phyloP scores from a whole-genome alignment of 306 rosid genomes.

The Ochetophila trinervis region DNA sequence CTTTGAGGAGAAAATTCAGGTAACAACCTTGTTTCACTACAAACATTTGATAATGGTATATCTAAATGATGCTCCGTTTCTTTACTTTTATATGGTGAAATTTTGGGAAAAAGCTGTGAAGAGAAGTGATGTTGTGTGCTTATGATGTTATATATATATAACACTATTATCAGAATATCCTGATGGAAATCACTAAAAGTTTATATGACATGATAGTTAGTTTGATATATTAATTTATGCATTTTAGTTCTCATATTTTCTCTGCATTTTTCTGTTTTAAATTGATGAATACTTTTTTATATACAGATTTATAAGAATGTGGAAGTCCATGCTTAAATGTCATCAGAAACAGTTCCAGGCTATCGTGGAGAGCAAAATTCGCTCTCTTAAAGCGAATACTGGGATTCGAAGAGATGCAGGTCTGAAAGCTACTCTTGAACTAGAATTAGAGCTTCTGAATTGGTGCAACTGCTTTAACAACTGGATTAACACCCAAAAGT shows the following conservation, averaged over 20 bases:
- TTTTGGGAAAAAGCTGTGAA: background rate
- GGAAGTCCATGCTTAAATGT: constrained; percentile 87
- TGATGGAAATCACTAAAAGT: too few species aligned
- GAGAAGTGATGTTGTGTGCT: background rate
- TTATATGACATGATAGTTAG: constrained; percentile 2
- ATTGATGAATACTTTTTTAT: constrained; percentile 28
- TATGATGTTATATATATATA: too few species aligned
- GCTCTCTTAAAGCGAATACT: constrained; percentile 58
- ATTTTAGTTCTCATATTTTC: background rate
- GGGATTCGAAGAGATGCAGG: constrained; percentile 64
- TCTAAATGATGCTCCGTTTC: too few species aligned
- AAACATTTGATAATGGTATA: too few species aligned
- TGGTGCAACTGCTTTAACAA: constrained; percentile 84
- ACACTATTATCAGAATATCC: too few species aligned
- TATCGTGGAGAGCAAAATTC: constrained; percentile 82
- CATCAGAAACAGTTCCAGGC: constrained; percentile 94
- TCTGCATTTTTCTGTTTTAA: background rate
- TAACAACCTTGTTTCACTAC: too few species aligned
- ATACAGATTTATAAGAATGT: constrained; percentile 87
- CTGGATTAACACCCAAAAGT: constrained; percentile 83
- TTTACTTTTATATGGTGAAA: background rate
- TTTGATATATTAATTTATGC: background rate
- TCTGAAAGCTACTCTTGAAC: constrained; percentile 83
- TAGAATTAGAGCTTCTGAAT: constrained; percentile 86
- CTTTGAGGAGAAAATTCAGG: too few species aligned